phyloP scores from a whole-genome alignment of 2,329 filamentous ascomycete genomes.

The Fusarium sarcochroum region DNA sequence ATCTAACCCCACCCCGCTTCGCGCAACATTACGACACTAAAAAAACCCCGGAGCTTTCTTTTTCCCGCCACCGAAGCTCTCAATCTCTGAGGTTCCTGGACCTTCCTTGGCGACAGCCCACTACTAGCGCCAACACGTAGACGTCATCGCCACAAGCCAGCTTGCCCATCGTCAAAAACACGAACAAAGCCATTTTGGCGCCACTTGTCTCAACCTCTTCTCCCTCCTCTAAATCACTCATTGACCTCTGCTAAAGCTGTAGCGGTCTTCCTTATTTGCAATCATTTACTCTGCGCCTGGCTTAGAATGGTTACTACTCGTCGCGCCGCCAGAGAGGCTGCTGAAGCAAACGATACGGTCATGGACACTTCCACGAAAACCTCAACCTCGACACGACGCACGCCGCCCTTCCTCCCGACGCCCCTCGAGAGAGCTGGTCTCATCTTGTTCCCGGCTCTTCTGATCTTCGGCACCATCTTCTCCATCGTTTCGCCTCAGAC shows the following conservation, averaged over 20 bases:
- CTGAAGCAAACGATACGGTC: constrained; percentile 27
- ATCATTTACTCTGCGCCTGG: background rate
- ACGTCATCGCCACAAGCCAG: constrained; percentile 46
- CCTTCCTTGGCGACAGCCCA: constrained; percentile 32
- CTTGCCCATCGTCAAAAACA: constrained; percentile 31
- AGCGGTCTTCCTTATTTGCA: background rate
- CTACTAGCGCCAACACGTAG: constrained; percentile 35
- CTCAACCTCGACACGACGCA: constrained; percentile 53
- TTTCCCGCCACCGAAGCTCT: constrained; percentile 26
- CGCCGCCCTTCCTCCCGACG: constrained; percentile 77
- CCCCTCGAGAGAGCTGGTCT: constrained; percentile 76
- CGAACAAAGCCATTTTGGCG: constrained; percentile 23
- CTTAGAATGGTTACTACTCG: constrained; percentile 49
- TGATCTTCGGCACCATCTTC: constrained; percentile 87
- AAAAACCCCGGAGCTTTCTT: constrained; percentile 33
- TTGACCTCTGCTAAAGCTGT: constrained; percentile 17
- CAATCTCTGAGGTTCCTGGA: constrained; percentile 5
- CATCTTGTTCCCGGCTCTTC: constrained; percentile 79
- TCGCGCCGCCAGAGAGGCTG: constrained; percentile 42
- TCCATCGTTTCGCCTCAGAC: constrained; percentile 81
- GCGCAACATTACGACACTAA: background rate
- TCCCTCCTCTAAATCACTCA: background rate
- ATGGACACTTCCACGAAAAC: constrained; percentile 29
- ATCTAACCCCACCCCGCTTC: constrained; percentile 17
- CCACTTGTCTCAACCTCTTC: constrained; percentile 7